Conservation (phyloP, 345 rosid species). For the Linum trigynum region DNA sequence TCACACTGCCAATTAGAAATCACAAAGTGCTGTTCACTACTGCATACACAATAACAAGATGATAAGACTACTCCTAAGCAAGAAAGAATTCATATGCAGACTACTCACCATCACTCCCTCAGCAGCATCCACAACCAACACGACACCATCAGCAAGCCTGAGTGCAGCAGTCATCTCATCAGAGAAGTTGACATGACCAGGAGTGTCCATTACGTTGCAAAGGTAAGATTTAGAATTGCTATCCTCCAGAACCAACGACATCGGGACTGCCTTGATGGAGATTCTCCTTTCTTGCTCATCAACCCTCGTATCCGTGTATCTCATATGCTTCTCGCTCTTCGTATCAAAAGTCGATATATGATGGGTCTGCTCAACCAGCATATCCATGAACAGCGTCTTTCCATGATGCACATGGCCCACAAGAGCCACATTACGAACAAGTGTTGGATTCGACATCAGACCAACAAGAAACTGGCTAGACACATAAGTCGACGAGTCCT, state of each 20-base stretch:
- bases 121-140: constrained; percentile 91
- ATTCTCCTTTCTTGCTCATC: constrained; percentile 96
- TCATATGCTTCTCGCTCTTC: constrained; percentile 81
- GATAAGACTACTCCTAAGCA: background rate
- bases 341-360: constrained; percentile 75
- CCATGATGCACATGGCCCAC: constrained; percentile 96
- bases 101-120: constrained; percentile 64
- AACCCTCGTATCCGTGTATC: constrained; percentile 85
- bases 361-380: constrained; percentile 97
- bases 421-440: constrained; percentile 91
- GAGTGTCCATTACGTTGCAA: constrained; percentile 88
- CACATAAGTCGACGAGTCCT: constrained; percentile 83
- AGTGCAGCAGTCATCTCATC: constrained; percentile 83
- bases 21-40: background rate
- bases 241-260: constrained; percentile 96
- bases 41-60: background rate
- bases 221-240: constrained; percentile 85
- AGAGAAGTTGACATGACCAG: constrained; percentile 83
- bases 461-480: constrained; percentile 90
- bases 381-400: constrained; percentile 89
- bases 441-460: constrained; percentile 79
- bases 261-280: constrained; percentile 88
- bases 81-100: background rate
- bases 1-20: background rate
- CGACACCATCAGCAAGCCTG: constrained; percentile 93